Conservation (phyloP, 1,284 basidiomycete genomes). For the Puccinia novopanici region DNA sequence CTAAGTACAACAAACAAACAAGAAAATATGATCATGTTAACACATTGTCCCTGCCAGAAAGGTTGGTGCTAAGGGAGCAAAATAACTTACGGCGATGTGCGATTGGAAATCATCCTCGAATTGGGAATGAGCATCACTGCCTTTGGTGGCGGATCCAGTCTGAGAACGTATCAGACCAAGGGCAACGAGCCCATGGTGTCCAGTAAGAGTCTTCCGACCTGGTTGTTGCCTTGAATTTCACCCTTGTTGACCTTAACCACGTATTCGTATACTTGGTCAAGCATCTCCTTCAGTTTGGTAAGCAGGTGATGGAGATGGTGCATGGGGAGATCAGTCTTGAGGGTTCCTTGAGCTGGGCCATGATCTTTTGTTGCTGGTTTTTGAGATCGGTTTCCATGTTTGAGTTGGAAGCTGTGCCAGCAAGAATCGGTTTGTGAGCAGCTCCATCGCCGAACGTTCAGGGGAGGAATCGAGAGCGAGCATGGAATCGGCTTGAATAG, state of each 20-base stretch:
- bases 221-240: constrained; percentile 76
- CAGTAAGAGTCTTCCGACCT: constrained; percentile 87
- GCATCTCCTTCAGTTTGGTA: constrained; percentile 72
- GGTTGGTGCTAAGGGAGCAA: neutral
- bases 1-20: constrained; percentile 36
- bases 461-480: constrained; percentile 70
- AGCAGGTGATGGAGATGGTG: constrained; percentile 67
- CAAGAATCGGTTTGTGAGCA: constrained; percentile 72
- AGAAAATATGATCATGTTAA: neutral
- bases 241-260: constrained; percentile 80
- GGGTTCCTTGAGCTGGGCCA: constrained; percentile 46
- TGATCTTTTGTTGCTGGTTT: constrained; percentile 25
- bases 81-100: constrained; percentile 65
- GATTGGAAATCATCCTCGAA: constrained; percentile 67
- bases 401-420: neutral
- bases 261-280: constrained; percentile 81
- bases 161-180: constrained; percentile 57
- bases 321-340: constrained; percentile 40
- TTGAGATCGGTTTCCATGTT: constrained; percentile 18
- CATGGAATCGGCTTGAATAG: constrained; percentile 61
- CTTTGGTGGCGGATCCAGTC: constrained; percentile 65
- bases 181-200: constrained; percentile 71
- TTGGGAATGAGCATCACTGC: constrained; percentile 67
- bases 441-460: constrained; percentile 66
- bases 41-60: neutral